Base-by-base conservation (phyloP, 495 filamentous ascomycete genomes). In the Sphaerosporella brunnea region DNA sequence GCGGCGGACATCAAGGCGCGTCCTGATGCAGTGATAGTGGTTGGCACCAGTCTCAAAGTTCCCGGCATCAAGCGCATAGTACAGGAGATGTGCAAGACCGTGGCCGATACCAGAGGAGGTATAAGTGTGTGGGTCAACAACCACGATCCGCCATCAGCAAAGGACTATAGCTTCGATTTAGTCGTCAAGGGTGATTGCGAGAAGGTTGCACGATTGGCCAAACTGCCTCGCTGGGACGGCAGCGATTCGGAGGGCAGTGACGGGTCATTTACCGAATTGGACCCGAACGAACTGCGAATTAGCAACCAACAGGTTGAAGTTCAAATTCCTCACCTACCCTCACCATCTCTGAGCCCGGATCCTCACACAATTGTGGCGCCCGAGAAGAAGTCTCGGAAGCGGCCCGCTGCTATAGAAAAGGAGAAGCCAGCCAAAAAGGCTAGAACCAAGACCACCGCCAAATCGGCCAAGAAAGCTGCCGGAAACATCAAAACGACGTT, bases 51-150 rank as follows among this genome's bases (percentile, higher is more conserved):
- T 45, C 64, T 97, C 50, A 95, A 95, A 56, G 86, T 97, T 41
- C 88, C 87, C 3, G 90, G 90, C 7, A 82, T 94, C 23, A 75
- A 82, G 49, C 74, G 86, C 30, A 77, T 97, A 40, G 87, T 88
- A 40, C 78, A 80, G 61, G 90, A 93, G 61, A 78, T 96, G 73
- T 95, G 87, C 62, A 72, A 71, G 15, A 70, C 82, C 8, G 80
- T 88, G 43, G 70, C 85, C 47, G 72, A 74, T 54, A 75, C 83
- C 38, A 74, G 81, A 49, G 84, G 90, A 53, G 92, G 90, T n/a
- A 69, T 94, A 38, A 81, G 86, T 1, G 80, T 93, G 36, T 97
- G 87, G 82, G 82, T 97, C 58, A 96, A 95, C 64, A 74, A 83
- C 40, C 84, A 90, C 48, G 73, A 81, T 0, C 77, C 78, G 47